phyloP scores from a whole-genome alignment of 1,139 yeast genomes.

The Meyerozyma guilliermondii region DNA sequence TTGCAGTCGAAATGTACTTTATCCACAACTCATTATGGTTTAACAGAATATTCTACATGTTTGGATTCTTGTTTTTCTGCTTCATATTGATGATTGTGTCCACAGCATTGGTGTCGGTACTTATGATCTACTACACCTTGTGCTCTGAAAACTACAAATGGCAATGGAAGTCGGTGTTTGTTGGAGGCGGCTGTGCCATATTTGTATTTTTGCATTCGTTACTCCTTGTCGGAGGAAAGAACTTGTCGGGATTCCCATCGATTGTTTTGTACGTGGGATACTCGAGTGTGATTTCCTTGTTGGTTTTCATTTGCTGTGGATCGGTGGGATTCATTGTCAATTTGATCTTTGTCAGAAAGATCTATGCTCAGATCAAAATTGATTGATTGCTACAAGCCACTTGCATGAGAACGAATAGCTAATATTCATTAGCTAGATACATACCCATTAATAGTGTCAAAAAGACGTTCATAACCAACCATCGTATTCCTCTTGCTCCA shows the following conservation, averaged over 20 bases:
- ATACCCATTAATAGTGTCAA: background rate
- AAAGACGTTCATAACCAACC: conserved; percentile 28
- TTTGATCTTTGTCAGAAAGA: conserved; percentile 69
- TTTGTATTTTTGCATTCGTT: conserved; percentile 84
- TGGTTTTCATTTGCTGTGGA: conserved; percentile 82
- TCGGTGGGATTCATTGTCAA: conserved; percentile 78
- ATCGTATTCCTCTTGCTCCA: conserved; percentile 28
- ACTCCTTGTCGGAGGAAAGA: conserved; percentile 60
- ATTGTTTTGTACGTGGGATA: conserved; percentile 83
- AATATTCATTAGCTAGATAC: background rate
- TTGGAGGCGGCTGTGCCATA: conserved; percentile 86
- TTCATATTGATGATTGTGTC: conserved; percentile 77
- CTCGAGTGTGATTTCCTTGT: conserved; percentile 62
- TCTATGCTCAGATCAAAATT: conserved; percentile 81
- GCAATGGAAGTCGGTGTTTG: conserved; percentile 92
- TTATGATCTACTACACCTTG: conserved; percentile 78
- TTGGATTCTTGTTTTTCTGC: conserved; percentile 91
- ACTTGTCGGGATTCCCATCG: conserved; percentile 71
- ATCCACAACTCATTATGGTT: conserved; percentile 88
- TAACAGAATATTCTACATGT: conserved; percentile 92
- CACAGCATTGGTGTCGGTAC: conserved; percentile 72
- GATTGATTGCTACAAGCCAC: conserved; percentile 34
- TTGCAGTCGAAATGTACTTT: conserved; percentile 92
- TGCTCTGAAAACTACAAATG: conserved; percentile 92
- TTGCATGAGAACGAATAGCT: background rate